A percentile compares a stretch with the other conserved stretches of the same genome.
Evolutionary conservation across 495 filamentous ascomycete genomes (phyloP).

Genomic region (Aspergillus steynii): DNA sequence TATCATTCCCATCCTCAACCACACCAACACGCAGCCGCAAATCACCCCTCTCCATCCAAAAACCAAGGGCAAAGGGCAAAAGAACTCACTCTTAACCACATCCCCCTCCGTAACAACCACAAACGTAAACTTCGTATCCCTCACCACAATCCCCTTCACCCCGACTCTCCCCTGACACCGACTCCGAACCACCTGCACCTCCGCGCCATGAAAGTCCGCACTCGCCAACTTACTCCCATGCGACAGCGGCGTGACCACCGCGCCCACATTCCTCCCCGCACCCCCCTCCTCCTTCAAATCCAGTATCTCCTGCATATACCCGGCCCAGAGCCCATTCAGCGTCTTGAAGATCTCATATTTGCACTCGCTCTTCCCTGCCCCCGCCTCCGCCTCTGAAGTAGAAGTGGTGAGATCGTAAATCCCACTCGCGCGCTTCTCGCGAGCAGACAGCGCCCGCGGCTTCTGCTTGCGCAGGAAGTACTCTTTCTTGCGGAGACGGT

Average conservation of each 20-base stretch:
- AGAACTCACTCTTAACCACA: slow-evolving; percentile 59
- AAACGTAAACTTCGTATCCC: slow-evolving; percentile 84
- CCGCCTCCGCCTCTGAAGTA: too few species aligned
- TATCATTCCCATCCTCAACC: too few species aligned
- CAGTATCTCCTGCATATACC: slow-evolving; percentile 78
- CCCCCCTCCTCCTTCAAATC: slow-evolving; percentile 43
- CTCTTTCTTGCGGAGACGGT: slow-evolving; percentile 55
- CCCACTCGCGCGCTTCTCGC: slow-evolving; percentile 69
- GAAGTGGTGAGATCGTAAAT: slow-evolving; percentile 70
- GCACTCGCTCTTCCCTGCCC: slow-evolving; percentile 41
- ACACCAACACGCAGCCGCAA: background rate
- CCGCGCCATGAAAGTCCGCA: slow-evolving; percentile 88
- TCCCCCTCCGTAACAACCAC: slow-evolving; percentile 70
- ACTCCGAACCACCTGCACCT: slow-evolving; percentile 80
- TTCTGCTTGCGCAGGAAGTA: slow-evolving; percentile 60
- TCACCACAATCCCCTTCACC: slow-evolving; percentile 78
- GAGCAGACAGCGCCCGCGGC: slow-evolving; percentile 76
- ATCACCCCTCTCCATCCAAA: background rate
- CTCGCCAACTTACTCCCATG: slow-evolving; percentile 69
- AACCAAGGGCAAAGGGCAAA: slow-evolving; percentile 4
- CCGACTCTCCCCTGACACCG: slow-evolving; percentile 80
- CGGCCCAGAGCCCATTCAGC: slow-evolving; percentile 75
- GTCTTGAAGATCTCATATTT: slow-evolving; percentile 77
- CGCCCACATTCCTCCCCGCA: slow-evolving; percentile 18
- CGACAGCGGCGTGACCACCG: slow-evolving; percentile 48